Base-by-base conservation (phyloP, 345 rosid genomes). In the Eucalyptus paniculata region DNA sequence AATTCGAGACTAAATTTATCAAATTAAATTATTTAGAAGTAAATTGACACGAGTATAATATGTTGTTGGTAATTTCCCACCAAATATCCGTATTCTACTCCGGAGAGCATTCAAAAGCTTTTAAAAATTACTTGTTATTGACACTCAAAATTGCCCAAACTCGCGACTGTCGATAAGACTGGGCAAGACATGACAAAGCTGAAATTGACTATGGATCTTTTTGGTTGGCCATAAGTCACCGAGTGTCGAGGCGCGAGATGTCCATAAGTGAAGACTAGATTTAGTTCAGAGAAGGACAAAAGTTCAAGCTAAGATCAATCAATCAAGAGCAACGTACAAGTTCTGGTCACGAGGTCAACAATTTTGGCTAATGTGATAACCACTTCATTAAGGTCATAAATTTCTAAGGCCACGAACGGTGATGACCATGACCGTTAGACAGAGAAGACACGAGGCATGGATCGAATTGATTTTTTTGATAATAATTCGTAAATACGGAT, bases 11-110 rank as follows among this genome's bases (percentile, higher is more conserved):
- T 56, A 56, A 21, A 53, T 4, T 53, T 53, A 26, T 56, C 13
- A 26, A 24, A 23, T 26, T 10, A 56, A 24, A 24, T 23, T 9
- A 24, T 24, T 56, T 56, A 24, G 3, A 23, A 56, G 0, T 23
- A 18, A 56, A 56, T 56, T 24, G 62, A 56, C 13, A 9, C 6
- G 2, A 2, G 30, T 24, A 24, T 56, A 56, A 56, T 21, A 53
- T 1, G 1, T 1, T 4, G 1, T 53, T 21, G 11, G 6, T 24
- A 10, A 56, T 56, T 56, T 56, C 14, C 30, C 30, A 4, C 30
- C 32, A 30, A 30, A 28, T 30, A 62, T 60, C 1, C 69, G 6
- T 14, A 14, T 30, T 6, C 69, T 30, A 14, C 9, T 30, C 2
- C 0, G 1, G 3, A 62, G 69, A 30, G 18, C 2, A 62, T 62